Evolutionary conservation across 768 basidiomycete species (phyloP), one percentile per base, ranked within the genome.

Genomic region (Lactifluus pinguis): DNA sequence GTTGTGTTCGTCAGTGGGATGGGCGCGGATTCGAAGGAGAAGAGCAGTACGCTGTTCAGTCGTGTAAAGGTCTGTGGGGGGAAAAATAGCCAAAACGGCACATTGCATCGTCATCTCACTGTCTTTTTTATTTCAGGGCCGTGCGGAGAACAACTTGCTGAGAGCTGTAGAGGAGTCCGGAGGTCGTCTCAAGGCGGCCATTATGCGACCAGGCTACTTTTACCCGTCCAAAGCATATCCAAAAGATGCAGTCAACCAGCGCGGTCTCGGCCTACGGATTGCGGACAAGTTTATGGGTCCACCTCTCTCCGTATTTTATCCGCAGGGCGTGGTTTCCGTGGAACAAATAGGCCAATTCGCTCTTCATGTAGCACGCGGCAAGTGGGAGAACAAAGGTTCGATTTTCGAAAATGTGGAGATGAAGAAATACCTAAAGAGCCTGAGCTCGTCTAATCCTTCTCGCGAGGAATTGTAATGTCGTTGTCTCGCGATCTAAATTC

Each of bases 41-140:
- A 61, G 8, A 65, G 66, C 41, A 38, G 63, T 39, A 17, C 41
- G 4, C 36, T 72, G 29, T 72, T 70, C 48, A 52, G 21, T 2
- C 65, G 63, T 32, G 65, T 72, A 44, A 71, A 72, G 62, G 71
- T n/a, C n/a, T n/a, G n/a, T n/a, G n/a, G n/a, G n/a, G n/a, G n/a
- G n/a, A n/a, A n/a, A n/a, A n/a, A n/a, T n/a, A n/a, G n/a, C n/a
- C n/a, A n/a, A n/a, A n/a, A n/a, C n/a, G n/a, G n/a, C n/a, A n/a
- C n/a, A n/a, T n/a, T n/a, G 2, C 25, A 2, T 3, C 8, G 49
- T n/a, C 25, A 15, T 7, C 29, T 5, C 25, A 25, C 25, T 1
- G n/a, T 17, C 7, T 15, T 11, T 7, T 38, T 15, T 9, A n/a
- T 34, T 50, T 14, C 29, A 62, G 65, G 65, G 65, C 39, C 52